Base-by-base conservation (phyloP, 2,329 filamentous ascomycete species). In the Penicillium crustosum region DNA sequence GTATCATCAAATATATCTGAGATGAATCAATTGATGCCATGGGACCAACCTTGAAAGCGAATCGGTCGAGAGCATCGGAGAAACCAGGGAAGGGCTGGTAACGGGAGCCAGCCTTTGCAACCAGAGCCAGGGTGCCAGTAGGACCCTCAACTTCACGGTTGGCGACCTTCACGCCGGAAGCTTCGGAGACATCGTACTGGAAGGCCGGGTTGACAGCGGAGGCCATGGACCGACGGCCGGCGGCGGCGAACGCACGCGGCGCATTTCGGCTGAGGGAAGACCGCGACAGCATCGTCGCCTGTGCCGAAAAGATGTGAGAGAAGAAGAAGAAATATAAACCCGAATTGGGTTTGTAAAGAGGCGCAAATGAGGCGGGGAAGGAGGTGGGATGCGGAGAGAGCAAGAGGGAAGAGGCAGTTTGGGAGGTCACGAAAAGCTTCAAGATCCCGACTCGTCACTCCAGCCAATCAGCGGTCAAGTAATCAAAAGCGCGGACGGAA, bases 71-170 rank as follows among this genome's bases (percentile, higher is more conserved):
- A 58, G 89, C 93, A 73, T 93, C 89, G 64, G 93, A 89, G 77
- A 97, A 84, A 66, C 94, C 94, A 63, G 94, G 94, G 67, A 90
- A 83, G 64, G 90, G 86, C 82, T 99, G 88, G 79, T 93, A 97
- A 78, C 94, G 85, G 64, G 93, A 95, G 72, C 94, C 94, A 63
- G 92, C 94, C 83, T 96, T 96, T 68, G 93, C 87, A 75, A 99
- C 91, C 65, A 99, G 79, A 56, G 93, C 92, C 66, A 99, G 84
- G 73, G 91, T 95, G 61, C 93, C 92, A 61, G 93, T 96, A 66
- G 92, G 90, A 63, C 91, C 91, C 63, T 90, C 85, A 72, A 91
- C 83, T 78, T 97, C 93, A 82, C 93, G 88, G 81, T 90, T 90
- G 74, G 93, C 93, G 70, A 95, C 85, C 84, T 96, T 97, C 79